A percentile compares a stretch with the other conserved stretches of the same genome.
Conservation (phyloP, 768 basidiomycete genomes). For the Boletus sp. region DNA sequence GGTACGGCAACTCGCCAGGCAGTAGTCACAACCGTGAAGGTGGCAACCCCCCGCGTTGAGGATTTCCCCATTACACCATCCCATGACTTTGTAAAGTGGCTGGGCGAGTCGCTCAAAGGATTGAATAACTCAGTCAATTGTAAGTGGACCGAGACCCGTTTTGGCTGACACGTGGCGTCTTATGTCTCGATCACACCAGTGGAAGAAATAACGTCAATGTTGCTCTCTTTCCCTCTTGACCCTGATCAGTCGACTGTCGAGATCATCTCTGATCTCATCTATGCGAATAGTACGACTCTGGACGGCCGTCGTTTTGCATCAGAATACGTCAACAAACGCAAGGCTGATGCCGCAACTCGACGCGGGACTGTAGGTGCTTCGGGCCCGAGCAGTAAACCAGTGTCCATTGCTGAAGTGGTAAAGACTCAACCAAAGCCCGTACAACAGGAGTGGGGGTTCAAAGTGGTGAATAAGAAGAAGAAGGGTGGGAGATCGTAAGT, state of each 20-base stretch:
- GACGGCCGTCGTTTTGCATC: slow-evolving; percentile 94
- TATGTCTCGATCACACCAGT: slow-evolving; percentile 46
- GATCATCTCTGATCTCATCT: slow-evolving; percentile 93
- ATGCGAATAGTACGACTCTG: slow-evolving; percentile 89
- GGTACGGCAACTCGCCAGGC: slow-evolving; percentile 38
- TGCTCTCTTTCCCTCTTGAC: slow-evolving; percentile 91
- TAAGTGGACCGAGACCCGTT: slow-evolving; percentile 29
- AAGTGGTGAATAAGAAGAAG: slow-evolving; percentile 96
- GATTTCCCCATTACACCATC: slow-evolving; percentile 69
- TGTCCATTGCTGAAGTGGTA: slow-evolving; percentile 86
- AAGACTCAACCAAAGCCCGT: slow-evolving; percentile 79
- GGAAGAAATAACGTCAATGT: slow-evolving; percentile 95
- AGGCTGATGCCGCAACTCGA: slow-evolving; percentile 65
- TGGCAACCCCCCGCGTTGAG: slow-evolving; percentile 44
- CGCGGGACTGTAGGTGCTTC: slow-evolving; percentile 43
- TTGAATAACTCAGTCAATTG: slow-evolving; percentile 54
- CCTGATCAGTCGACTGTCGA: slow-evolving; percentile 79
- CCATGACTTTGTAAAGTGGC: slow-evolving; percentile 90
- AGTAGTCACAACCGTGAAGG: slow-evolving; percentile 32
- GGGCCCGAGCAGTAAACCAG: slow-evolving; percentile 42
- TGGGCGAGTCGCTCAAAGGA: slow-evolving; percentile 79
- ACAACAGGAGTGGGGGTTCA: slow-evolving; percentile 84
- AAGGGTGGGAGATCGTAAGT: slow-evolving; percentile 60
- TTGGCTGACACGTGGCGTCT: slow-evolving; percentile 10
- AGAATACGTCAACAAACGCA: slow-evolving; percentile 85